phyloP scores from a whole-genome alignment of 2,329 filamentous ascomycete genomes.

The Fonsecaea pedrosoi region DNA sequence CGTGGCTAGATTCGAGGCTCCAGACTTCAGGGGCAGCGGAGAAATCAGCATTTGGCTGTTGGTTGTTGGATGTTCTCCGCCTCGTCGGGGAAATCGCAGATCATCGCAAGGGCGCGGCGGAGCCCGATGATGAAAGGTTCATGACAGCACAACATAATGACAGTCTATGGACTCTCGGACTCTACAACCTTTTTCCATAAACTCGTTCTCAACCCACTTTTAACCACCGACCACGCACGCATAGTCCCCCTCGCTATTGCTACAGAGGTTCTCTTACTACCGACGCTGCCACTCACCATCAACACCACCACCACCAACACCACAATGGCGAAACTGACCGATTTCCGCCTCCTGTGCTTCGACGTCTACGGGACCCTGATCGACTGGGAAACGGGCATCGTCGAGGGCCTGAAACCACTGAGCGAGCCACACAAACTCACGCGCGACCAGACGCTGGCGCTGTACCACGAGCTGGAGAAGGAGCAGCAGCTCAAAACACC shows the following conservation, averaged over 20 bases:
- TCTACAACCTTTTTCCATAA: too few relatives aligned
- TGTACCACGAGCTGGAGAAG: constrained; percentile 20
- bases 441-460: constrained; percentile 14
- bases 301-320: background rate
- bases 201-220: too few relatives aligned
- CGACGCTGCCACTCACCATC: too few relatives aligned
- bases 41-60: background rate
- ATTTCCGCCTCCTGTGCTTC: constrained; percentile 62
- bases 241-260: too few relatives aligned
- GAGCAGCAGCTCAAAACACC: constrained; percentile 19
- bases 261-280: too few relatives aligned
- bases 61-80: background rate
- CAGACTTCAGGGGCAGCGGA: background rate
- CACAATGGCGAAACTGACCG: constrained; percentile 37
- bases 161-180: too few relatives aligned
- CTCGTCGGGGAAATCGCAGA: background rate
- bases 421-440: constrained; percentile 9
- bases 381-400: constrained; percentile 74
- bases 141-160: too few relatives aligned
- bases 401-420: constrained; percentile 11
- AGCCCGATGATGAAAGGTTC: too few relatives aligned
- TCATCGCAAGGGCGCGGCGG: background rate
- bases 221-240: too few relatives aligned
- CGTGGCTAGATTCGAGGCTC: background rate
- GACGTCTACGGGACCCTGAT: constrained; percentile 82